Evolutionary conservation across 2,329 filamentous ascomycete genomes (phyloP).

Genomic region (Claviceps sp.): DNA sequence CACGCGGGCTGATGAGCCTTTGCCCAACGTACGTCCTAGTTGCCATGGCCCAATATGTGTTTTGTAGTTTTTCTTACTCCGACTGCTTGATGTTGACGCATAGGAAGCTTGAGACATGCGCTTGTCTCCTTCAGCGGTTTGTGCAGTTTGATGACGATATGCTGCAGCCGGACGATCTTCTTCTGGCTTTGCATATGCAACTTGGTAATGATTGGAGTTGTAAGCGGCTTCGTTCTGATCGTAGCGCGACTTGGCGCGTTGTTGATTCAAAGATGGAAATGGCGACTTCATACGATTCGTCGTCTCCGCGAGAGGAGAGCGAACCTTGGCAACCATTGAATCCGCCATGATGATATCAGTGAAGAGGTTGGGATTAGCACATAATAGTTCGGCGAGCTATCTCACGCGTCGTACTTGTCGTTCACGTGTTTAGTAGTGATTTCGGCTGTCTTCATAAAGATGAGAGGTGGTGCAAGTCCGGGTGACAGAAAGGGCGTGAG

Average conservation of each 20-base stretch:
- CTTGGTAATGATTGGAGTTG: conserved; percentile 3
- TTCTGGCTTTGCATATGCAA: conserved; percentile 1
- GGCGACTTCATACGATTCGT: conserved; percentile 33
- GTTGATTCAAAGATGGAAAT: conserved; percentile 15
- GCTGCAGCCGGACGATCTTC: not conserved
- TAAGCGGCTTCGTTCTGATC: conserved; percentile 11
- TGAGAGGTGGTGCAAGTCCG: not conserved
- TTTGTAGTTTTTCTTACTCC: conserved; percentile 35
- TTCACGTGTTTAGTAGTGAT: conserved; percentile 4
- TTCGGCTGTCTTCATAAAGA: not conserved
- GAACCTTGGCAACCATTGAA: conserved; percentile 16
- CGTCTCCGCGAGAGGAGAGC: conserved; percentile 33
- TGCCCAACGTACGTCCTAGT: conserved; percentile 75
- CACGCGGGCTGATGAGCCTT: conserved; percentile 80
- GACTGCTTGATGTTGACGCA: conserved; percentile 25
- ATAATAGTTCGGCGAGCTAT: conserved; percentile 17
- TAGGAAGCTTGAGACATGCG: conserved; percentile 29
- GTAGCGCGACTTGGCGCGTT: conserved; percentile 18
- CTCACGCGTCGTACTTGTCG: conserved; percentile 5
- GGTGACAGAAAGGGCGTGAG: conserved; percentile 1
- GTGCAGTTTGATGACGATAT: conserved; percentile 12
- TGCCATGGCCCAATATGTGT: conserved; percentile 90
- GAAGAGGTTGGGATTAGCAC: conserved; percentile 17
- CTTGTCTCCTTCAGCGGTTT: conserved; percentile 20
- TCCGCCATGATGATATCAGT: conserved; percentile 18